A percentile compares a stretch with the other conserved stretches of the same genome.
phyloP scores from a whole-genome alignment of 768 basidiomycete species.

The Termitomyces sp. region DNA sequence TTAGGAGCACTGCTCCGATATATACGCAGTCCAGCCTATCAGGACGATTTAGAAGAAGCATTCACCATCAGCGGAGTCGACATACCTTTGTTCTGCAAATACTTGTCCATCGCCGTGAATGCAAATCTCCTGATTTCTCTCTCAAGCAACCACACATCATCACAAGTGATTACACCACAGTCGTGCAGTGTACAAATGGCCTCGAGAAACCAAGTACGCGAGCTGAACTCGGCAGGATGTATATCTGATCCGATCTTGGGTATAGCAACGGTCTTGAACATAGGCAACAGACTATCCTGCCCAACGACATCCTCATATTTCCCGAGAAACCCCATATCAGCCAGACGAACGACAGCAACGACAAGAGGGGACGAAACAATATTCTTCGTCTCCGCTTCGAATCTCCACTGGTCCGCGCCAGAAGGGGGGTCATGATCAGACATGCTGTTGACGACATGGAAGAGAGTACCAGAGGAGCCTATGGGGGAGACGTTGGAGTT shows the following conservation, averaged over 20 bases:
- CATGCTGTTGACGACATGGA: conserved; percentile 34
- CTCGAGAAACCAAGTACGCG: conserved; percentile 44
- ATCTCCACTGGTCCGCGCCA: conserved; percentile 28
- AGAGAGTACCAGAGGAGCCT: conserved; percentile 37
- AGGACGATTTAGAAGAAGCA: neutral
- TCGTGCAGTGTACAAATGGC: conserved; percentile 42
- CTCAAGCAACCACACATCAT: conserved; percentile 44
- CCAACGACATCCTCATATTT: conserved; percentile 38
- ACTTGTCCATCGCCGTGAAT: conserved; percentile 45
- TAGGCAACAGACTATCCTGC: conserved; percentile 33
- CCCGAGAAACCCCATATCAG: conserved; percentile 36
- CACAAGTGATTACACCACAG: conserved; percentile 41
- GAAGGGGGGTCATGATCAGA: conserved; percentile 15
- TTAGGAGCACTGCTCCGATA: conserved; percentile 26
- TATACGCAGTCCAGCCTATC: conserved; percentile 29
- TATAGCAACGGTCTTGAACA: conserved; percentile 40
- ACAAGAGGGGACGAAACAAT: conserved; percentile 34
- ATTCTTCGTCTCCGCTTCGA: conserved; percentile 31
- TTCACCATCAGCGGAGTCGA: neutral
- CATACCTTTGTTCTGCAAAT: conserved; percentile 38
- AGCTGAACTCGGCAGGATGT: conserved; percentile 34
- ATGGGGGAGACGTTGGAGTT: conserved; percentile 33
- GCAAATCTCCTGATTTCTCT: conserved; percentile 40
- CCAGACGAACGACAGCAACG: conserved; percentile 39
- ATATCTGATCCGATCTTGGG: conserved; percentile 23